Evolutionary conservation across 2,329 filamentous ascomycete genomes (phyloP), one percentile per base, ranked within the genome.

Genomic region (Phialophora tarda): DNA sequence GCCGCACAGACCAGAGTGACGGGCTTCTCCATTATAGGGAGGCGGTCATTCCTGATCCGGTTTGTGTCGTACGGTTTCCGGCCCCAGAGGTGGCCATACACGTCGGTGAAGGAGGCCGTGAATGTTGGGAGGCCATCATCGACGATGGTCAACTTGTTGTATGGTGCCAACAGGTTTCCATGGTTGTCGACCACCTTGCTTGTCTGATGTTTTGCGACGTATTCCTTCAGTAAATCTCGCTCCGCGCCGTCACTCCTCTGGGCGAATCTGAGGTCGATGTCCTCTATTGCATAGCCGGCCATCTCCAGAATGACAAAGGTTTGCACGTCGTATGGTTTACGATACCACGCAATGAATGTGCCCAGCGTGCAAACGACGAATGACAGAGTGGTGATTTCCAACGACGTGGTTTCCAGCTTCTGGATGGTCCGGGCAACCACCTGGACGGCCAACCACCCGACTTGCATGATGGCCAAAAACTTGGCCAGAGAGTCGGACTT

Each of bases 381-480:
- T 21, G 73, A 70, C 3, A 75, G 53, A 4, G 71, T 64, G 6
- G 65, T 69, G 10, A 72, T 61, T 55, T 74, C 73, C 72, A 77
- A 7, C 12, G 62, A 62, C 4, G 69, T 61, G 28, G 73, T 76
- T 10, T 70, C 66, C 5, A 77, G 73, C 41, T 63, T 69, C 30
- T 72, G 65, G 54, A 73, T 63, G 6, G 64, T 55, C 12, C 73
- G 68, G 12, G 66, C 69, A 8, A 71, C 72, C 28, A 73, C 53
- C 60, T 75, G 61, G 3, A 73, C n/a, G 7, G 69, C 59, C 41
- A 74, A 68, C 70, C 68, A 76, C 7, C 62, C 10, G 21, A 74
- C 63, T 64, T 77, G 75, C 14, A 71, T 41, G 17, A 74, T 28
- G 10, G 74, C 71, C 6, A 74, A 47, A 24, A 59, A 32, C 65